These are phyloP conservation scores for Begonia masoniana DNA, from an alignment of 306 rosid species.

Conservation along the genomic window DNA sequence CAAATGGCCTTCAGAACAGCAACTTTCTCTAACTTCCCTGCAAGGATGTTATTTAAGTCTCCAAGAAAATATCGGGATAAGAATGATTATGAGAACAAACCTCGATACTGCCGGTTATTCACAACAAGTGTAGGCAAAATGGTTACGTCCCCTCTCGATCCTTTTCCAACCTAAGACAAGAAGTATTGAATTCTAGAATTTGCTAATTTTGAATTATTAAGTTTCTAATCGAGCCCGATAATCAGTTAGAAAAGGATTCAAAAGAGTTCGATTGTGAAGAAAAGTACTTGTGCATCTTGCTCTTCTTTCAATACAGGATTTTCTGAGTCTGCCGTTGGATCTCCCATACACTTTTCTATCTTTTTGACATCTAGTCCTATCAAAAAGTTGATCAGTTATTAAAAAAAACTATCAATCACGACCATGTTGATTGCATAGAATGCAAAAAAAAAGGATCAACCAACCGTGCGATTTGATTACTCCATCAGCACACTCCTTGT, in stretches of 20 bases:
- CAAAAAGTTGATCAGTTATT: slow-evolving; percentile 16
- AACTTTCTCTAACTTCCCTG: slow-evolving; percentile 93
- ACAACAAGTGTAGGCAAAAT: slow-evolving; percentile 97
- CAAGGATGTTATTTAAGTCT: slow-evolving; percentile 13
- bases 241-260: background rate
- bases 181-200: background rate
- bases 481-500: slow-evolving; percentile 61
- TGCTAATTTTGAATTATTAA: background rate
- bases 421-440: slow-evolving; percentile 8
- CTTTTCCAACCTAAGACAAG: slow-evolving; percentile 69
- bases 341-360: slow-evolving; percentile 89
- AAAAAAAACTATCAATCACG: slow-evolving; percentile 4
- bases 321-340: slow-evolving; percentile 62
- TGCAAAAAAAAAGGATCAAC: slow-evolving; percentile 12
- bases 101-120: slow-evolving; percentile 93
- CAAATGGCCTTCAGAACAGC: slow-evolving; percentile 90
- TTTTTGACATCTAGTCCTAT: slow-evolving; percentile 67
- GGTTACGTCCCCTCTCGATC: slow-evolving; percentile 91
- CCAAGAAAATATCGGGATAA: slow-evolving; percentile 5
- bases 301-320: slow-evolving; percentile 81
- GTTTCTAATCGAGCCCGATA: background rate
- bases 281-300: slow-evolving; percentile 82
- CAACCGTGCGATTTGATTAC: slow-evolving; percentile 82
- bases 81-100: slow-evolving; percentile 33
- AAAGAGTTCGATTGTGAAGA: too few relatives aligned